Evolutionary conservation across 2,329 filamentous ascomycete species (phyloP).

Genomic region (Calonectria hawksworthii): DNA sequence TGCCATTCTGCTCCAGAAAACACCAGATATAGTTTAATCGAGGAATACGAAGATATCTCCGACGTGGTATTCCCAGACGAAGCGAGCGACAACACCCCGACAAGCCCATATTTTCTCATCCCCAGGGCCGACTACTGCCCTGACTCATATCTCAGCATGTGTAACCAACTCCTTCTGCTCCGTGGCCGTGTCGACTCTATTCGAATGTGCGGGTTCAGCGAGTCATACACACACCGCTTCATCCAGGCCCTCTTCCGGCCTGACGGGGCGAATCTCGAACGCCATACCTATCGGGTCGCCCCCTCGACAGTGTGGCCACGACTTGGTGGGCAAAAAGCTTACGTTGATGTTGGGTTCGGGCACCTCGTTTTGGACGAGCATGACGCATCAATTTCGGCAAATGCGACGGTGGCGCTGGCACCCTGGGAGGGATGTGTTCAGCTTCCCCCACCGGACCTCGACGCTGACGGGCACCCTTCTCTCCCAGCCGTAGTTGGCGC

Average conservation of each 20-base stretch:
- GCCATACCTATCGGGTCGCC: constrained; percentile 45
- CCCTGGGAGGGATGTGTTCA: constrained; percentile 44
- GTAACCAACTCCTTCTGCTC: constrained; percentile 49
- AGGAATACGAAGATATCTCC: neutral
- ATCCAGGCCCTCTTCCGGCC: constrained; percentile 46
- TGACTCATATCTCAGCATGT: constrained; percentile 49
- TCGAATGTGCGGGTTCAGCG: constrained; percentile 55
- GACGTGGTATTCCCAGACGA: neutral
- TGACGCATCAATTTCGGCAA: neutral
- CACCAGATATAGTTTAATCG: neutral
- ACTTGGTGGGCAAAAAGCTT: constrained; percentile 47
- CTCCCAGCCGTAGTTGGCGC: constrained; percentile 35
- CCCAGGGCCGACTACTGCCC: constrained; percentile 47
- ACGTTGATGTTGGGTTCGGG: constrained; percentile 43
- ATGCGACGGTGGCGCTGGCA: neutral
- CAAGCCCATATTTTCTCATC: constrained; percentile 7
- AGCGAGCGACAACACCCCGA: neutral
- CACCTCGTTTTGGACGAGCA: constrained; percentile 41
- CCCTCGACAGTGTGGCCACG: constrained; percentile 51
- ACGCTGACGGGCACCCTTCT: constrained; percentile 23
- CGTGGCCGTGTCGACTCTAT: constrained; percentile 48
- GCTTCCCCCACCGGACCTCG: constrained; percentile 42
- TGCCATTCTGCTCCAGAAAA: neutral
- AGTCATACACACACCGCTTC: constrained; percentile 47
- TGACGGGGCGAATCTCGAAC: neutral